Evolutionary conservation across 208 protist species (phyloP).

Genomic region (Blastocrithidia nonstop): DNA sequence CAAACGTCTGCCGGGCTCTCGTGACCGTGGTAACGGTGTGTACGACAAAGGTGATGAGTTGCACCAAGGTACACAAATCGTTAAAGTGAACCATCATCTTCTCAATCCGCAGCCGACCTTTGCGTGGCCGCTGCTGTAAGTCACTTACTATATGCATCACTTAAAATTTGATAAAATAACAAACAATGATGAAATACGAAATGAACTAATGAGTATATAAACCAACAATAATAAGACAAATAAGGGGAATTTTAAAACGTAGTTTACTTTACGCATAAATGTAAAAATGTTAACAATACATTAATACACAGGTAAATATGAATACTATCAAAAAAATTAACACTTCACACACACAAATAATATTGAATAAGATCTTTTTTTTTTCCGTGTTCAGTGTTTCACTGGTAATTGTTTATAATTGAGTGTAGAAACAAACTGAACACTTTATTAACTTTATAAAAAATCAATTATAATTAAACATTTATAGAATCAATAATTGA

Average conservation of each 20-base stretch:
- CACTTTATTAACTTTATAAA: no score
- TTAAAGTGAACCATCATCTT: conserved; percentile 36
- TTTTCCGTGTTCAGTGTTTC: no score
- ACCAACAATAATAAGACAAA: no score
- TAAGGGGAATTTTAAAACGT: no score
- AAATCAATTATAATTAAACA: no score
- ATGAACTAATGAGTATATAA: no score
- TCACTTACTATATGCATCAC: conserved; percentile 65
- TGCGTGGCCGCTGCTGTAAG: conserved; percentile 44
- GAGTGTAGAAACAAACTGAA: no score
- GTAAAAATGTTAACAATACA: background rate
- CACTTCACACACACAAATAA: conserved; percentile 4
- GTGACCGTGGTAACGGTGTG: conserved; percentile 28
- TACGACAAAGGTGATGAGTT: conserved; percentile 34
- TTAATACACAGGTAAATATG: background rate
- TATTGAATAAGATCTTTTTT: no score
- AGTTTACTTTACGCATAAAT: no score
- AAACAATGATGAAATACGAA: conserved; percentile 8
- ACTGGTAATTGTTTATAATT: no score
- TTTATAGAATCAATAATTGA: no score
- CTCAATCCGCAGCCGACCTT: conserved; percentile 44
- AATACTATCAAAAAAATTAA: background rate
- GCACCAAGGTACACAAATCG: conserved; percentile 32
- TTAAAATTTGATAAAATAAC: background rate
- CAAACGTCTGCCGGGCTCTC: conserved; percentile 27